Evolutionary conservation across 805 yeast genomes (phyloP).

Genomic region (Saccharomycopsis sp.): DNA sequence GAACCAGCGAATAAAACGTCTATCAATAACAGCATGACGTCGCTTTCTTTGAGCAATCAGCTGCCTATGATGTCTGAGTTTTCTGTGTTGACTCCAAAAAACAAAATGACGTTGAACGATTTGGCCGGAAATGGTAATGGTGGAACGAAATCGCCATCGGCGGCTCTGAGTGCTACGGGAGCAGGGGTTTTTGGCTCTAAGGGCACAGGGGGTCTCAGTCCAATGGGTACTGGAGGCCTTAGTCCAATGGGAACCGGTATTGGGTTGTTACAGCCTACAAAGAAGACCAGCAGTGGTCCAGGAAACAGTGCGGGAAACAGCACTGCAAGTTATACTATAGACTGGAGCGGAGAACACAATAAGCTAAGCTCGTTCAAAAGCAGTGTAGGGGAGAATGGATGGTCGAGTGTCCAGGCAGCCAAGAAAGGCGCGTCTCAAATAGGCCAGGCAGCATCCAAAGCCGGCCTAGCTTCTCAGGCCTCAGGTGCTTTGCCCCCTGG

Average conservation of each 20-base stretch:
- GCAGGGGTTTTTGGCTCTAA: not conserved
- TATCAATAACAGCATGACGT: not conserved
- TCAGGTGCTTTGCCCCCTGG: constrained; percentile 35
- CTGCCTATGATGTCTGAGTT: not conserved
- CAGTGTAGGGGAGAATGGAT: constrained; percentile 7
- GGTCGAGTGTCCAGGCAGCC: constrained; percentile 6
- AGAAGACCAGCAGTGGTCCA: not conserved
- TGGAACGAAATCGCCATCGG: not conserved
- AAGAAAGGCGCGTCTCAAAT: not conserved
- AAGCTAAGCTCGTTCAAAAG: constrained; percentile 18
- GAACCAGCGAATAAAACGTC: not conserved
- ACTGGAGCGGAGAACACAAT: constrained; percentile 24
- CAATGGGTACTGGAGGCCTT: not conserved
- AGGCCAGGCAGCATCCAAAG: no score
- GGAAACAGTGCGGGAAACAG: not conserved
- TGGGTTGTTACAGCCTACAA: constrained; percentile 1
- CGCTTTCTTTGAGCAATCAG: not conserved
- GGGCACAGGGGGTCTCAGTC: not conserved
- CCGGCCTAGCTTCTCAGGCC: no score
- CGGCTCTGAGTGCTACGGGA: not conserved
- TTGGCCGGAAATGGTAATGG: not conserved
- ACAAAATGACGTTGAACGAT: not conserved
- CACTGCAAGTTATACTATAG: constrained; percentile 15
- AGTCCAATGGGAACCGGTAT: not conserved
- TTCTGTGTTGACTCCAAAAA: constrained; percentile 6